A percentile compares a stretch with the other conserved stretches of the same genome.
Evolutionary conservation across 331 rosid genomes (phyloP).

Genomic region (Acacia pycnantha): DNA sequence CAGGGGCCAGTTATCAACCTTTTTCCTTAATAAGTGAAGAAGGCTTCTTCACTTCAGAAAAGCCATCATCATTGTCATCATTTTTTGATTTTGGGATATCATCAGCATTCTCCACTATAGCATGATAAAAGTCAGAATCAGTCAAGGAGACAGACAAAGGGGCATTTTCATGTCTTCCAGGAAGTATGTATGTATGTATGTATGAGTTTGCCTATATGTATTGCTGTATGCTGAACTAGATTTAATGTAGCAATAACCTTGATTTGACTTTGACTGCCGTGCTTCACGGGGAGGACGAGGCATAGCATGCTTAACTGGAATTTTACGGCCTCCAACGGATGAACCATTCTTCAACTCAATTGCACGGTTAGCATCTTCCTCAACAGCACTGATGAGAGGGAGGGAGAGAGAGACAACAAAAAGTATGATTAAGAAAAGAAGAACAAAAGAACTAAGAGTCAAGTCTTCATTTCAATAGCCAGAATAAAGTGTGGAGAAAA

Average conservation of each 20-base stretch:
- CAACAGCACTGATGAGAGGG: conserved; percentile 66
- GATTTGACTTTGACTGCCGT: conserved; percentile 58
- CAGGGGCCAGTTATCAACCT: conserved; percentile 46
- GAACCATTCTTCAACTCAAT: conserved; percentile 74
- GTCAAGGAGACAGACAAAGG: neutral
- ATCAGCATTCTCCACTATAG: conserved; percentile 35
- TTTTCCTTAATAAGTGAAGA: conserved; percentile 48
- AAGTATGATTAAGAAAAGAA: conserved; percentile 16
- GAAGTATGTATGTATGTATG: neutral
- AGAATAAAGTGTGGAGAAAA: neutral
- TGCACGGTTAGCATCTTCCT: conserved; percentile 78
- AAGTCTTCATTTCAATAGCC: neutral
- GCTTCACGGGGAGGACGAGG: conserved; percentile 82
- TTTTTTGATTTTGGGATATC: conserved; percentile 35
- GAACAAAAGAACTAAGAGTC: neutral
- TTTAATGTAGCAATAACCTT: conserved; percentile 52
- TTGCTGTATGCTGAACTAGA: conserved; percentile 9
- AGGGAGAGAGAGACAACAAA: neutral
- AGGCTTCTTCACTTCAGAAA: conserved; percentile 40
- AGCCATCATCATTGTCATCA: conserved; percentile 35
- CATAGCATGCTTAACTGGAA: conserved; percentile 78
- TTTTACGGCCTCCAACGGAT: conserved; percentile 74
- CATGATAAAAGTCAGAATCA: conserved; percentile 18
- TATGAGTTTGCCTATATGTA: neutral
- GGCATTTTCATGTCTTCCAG: conserved; percentile 17